phyloP scores from a whole-genome alignment of 306 rosid genomes.

The Inga oerstediana region DNA sequence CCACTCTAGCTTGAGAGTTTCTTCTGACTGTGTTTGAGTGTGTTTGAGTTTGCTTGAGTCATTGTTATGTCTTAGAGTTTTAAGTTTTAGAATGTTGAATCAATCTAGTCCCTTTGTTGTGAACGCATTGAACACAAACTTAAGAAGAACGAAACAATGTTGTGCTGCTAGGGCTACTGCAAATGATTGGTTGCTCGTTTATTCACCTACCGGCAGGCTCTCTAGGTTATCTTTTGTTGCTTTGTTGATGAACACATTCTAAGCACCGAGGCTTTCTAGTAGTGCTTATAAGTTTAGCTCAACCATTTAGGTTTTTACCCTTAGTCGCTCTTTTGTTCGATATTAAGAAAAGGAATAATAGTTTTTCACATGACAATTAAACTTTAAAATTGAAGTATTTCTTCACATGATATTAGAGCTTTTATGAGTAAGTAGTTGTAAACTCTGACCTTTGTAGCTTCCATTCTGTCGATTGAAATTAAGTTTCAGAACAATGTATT shows the following conservation, averaged over 20 bases:
- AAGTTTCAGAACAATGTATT: background rate
- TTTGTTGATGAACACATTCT: constrained; percentile 42
- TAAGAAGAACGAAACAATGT: no score
- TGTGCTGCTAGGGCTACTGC: no score
- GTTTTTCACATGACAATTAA: background rate
- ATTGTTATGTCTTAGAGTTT: constrained; percentile 67
- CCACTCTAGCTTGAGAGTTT: constrained; percentile 59
- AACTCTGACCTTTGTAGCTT: background rate
- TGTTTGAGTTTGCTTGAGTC: constrained; percentile 67
- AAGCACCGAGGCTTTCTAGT: constrained; percentile 70
- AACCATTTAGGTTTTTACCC: constrained; percentile 73
- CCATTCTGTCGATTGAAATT: background rate
- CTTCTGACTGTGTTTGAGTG: constrained; percentile 82
- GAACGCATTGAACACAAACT: no score
- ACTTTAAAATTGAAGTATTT: background rate
- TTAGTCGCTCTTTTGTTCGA: background rate
- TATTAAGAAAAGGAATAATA: background rate
- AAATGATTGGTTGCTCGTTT: no score
- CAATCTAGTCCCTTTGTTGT: constrained; percentile 67
- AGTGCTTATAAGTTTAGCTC: constrained; percentile 77
- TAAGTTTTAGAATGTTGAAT: constrained; percentile 67
- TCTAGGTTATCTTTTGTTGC: constrained; percentile 44
- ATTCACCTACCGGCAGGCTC: no score
- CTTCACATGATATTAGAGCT: background rate
- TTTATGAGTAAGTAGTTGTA: background rate